Evolutionary conservation across 2,329 filamentous ascomycete species (phyloP).

Genomic region (Trichoderma harzianum): DNA sequence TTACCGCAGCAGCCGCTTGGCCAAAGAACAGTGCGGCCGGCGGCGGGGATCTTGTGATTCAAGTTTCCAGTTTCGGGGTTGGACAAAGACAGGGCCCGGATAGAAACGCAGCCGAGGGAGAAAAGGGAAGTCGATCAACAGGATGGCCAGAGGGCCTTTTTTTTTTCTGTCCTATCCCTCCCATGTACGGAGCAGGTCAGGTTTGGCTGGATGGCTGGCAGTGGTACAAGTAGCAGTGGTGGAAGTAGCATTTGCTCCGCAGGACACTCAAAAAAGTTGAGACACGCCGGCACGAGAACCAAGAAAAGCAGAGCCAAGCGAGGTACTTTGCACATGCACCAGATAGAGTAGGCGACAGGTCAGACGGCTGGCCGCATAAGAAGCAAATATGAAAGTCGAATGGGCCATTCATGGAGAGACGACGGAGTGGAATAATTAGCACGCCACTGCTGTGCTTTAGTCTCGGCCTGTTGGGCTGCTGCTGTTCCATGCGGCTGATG

Average conservation of each 20-base stretch:
- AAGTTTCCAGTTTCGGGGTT: slow-evolving; percentile 15
- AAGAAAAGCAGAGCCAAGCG: background rate
- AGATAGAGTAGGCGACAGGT: slow-evolving; percentile 14
- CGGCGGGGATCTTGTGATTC: slow-evolving; percentile 18
- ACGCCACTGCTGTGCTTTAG: background rate
- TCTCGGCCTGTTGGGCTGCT: background rate
- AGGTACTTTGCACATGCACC: background rate
- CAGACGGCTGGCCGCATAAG: slow-evolving; percentile 18
- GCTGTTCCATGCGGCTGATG: background rate
- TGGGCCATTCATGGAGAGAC: background rate
- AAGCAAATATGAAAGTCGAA: background rate
- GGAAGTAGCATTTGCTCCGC: background rate
- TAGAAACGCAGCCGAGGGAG: slow-evolving; percentile 6
- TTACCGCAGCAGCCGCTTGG: slow-evolving; percentile 15
- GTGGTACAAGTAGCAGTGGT: background rate
- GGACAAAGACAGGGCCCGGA: slow-evolving; percentile 6
- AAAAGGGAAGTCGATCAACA: slow-evolving; percentile 18
- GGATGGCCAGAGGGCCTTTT: background rate
- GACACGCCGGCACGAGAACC: background rate
- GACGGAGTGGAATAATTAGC: background rate
- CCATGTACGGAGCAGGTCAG: background rate
- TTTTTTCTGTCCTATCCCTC: background rate
- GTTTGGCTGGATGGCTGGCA: background rate
- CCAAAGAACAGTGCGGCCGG: background rate
- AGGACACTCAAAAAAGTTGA: background rate